Percentiles rank a stretch among this genome's conserved stretches.
These are phyloP conservation scores for Candida glucosophila DNA, from an alignment of 1,139 yeast species.

Conservation along the genomic window DNA sequence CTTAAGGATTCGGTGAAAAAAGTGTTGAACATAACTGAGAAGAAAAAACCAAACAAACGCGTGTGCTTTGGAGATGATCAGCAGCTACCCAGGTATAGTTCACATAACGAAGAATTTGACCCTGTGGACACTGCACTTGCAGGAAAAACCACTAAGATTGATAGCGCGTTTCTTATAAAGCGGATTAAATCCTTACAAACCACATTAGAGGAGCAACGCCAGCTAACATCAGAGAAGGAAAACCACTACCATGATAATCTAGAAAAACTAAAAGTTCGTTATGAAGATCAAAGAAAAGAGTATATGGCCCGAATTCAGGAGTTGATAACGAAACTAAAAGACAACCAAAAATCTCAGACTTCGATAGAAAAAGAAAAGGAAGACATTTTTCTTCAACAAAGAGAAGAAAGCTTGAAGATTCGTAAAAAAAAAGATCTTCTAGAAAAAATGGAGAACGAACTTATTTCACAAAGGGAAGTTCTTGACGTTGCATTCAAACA, in stretches of 20 bases:
- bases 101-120: not conserved
- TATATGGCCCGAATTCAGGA: conserved; percentile 3
- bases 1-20: conserved; percentile 9
- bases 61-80: conserved; percentile 5
- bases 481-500: conserved; percentile 1
- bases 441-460: conserved; percentile 1
- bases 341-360: conserved; percentile 3
- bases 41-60: conserved; percentile 4
- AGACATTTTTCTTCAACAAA: conserved; percentile 2
- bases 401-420: conserved; percentile 5
- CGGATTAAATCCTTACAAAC: not conserved
- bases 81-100: not conserved
- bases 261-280: conserved; percentile 2
- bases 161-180: not conserved
- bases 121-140: not conserved
- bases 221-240: conserved; percentile 2
- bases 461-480: conserved; percentile 1
- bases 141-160: not conserved
- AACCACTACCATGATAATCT: conserved; percentile 3
- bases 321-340: conserved; percentile 1
- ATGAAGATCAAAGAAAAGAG: conserved; percentile 2
- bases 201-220: conserved; percentile 1
- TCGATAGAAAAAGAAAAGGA: conserved; percentile 4
- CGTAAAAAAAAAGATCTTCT: conserved; percentile 2
- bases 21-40: conserved; percentile 6